Conservation (phyloP, 2,329 filamentous ascomycete genomes). For the Neofusicoccum sp. region DNA sequence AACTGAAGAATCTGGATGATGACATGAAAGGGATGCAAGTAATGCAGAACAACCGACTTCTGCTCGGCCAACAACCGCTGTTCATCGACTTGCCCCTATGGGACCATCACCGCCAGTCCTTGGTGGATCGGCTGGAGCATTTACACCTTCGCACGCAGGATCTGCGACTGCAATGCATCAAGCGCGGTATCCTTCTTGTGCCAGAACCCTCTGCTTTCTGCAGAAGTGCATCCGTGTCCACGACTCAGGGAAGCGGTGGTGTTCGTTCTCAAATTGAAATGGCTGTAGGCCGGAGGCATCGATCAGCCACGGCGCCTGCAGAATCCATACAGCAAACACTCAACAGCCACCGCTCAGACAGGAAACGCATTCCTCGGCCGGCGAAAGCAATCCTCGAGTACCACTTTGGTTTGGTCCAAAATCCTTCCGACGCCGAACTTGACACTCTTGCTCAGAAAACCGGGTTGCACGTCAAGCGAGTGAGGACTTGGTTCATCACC, state of each 20-base stretch:
- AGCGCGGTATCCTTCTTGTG: slow-evolving; percentile 8
- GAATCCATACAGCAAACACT: not conserved
- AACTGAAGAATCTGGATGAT: not conserved
- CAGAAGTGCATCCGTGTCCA: not conserved
- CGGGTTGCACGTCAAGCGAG: not conserved
- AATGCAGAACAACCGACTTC: slow-evolving; percentile 1
- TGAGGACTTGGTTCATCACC: slow-evolving; percentile 12
- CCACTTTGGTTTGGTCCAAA: not conserved
- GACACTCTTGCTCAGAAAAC: not conserved
- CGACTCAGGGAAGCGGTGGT: not conserved
- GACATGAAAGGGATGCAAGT: slow-evolving; percentile 12
- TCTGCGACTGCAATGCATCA: slow-evolving; percentile 4
- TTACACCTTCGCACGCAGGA: not conserved
- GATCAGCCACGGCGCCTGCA: not conserved
- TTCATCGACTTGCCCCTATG: slow-evolving; percentile 7
- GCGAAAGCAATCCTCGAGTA: slow-evolving; percentile 12
- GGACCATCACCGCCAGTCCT: slow-evolving; percentile 5
- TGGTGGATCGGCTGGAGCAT: not conserved
- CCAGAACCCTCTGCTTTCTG: slow-evolving; percentile 7
- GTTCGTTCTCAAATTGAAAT: not conserved
- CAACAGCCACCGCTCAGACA: not conserved
- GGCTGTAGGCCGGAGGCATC: not conserved
- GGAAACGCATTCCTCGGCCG: slow-evolving; percentile 1
- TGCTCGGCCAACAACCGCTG: slow-evolving; percentile 11
- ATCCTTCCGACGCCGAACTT: not conserved